Percentiles rank a stretch among this genome's conserved stretches.
Evolutionary conservation across 345 rosid species (phyloP).

Genomic region (Brassica rapa): DNA sequence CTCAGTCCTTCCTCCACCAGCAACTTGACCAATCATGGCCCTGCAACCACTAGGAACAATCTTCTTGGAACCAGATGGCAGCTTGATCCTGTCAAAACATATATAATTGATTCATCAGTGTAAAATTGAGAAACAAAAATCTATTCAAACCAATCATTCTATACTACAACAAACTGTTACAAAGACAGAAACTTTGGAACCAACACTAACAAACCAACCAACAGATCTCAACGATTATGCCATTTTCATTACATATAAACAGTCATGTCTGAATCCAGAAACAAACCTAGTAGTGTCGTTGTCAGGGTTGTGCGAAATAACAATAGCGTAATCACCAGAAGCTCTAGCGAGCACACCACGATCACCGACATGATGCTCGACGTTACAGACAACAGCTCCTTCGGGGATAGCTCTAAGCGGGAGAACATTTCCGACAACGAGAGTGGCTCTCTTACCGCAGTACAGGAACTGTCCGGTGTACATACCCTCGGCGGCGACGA

Average conservation of each 20-base stretch:
- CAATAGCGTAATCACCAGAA: conserved; percentile 67
- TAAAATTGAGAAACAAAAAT: background rate
- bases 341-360: conserved; percentile 60
- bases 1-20: conserved; percentile 85
- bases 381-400: conserved; percentile 75
- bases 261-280: background rate
- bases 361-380: conserved; percentile 74
- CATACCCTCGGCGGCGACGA: conserved; percentile 69
- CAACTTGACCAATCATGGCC: conserved; percentile 75
- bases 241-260: background rate
- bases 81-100: background rate
- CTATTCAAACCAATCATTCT: background rate
- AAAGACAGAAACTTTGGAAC: background rate
- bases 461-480: conserved; percentile 61
- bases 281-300: conserved; percentile 61
- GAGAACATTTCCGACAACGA: conserved; percentile 58
- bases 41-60: conserved; percentile 70
- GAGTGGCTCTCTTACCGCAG: conserved; percentile 59
- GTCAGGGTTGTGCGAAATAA: conserved; percentile 71
- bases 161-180: background rate
- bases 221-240: background rate
- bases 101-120: background rate
- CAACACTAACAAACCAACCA: background rate
- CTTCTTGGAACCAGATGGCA: conserved; percentile 4
- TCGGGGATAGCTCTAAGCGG: conserved; percentile 65